Conservation (phyloP, 2,329 filamentous ascomycete genomes). For the Whalleya microplaca region DNA sequence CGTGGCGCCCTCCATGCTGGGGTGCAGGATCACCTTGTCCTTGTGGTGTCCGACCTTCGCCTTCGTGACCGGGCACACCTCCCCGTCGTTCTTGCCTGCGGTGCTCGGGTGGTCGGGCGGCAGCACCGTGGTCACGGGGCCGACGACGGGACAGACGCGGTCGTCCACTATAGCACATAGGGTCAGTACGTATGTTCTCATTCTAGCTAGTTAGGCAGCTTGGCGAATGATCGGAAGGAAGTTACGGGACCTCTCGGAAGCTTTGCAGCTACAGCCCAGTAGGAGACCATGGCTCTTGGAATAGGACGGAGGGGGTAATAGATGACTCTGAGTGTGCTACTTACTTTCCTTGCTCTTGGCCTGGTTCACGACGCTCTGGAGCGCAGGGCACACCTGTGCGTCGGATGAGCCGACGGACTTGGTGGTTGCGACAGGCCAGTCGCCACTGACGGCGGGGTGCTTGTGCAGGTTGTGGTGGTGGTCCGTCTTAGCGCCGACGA, state of each 20-base stretch:
- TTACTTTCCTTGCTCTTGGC: constrained; percentile 42
- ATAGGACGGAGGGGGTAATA: no score
- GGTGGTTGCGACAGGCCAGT: constrained; percentile 16
- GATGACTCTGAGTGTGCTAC: no score
- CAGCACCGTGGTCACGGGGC: constrained; percentile 46
- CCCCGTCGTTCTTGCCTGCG: constrained; percentile 30
- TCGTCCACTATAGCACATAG: no score
- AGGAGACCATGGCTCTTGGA: no score
- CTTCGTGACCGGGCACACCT: constrained; percentile 47
- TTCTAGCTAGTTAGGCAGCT: no score
- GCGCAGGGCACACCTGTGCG: constrained; percentile 44
- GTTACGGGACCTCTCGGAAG: no score
- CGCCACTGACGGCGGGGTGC: constrained; percentile 41
- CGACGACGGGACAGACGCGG: constrained; percentile 46
- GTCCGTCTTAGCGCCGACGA: constrained; percentile 47
- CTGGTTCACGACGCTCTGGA: constrained; percentile 41
- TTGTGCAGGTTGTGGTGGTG: constrained; percentile 46
- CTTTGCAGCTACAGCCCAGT: no score
- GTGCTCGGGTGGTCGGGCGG: constrained; percentile 46
- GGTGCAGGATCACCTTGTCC: constrained; percentile 43
- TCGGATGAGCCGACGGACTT: constrained; percentile 34
- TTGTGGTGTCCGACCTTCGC: constrained; percentile 48
- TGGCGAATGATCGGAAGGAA: no score
- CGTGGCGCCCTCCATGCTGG: constrained; percentile 35
- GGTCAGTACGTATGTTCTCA: no score